These are phyloP conservation scores for Oryza rufipogon DNA, from an alignment of 176 grass and related monocot genomes.

Conservation along the genomic window DNA sequence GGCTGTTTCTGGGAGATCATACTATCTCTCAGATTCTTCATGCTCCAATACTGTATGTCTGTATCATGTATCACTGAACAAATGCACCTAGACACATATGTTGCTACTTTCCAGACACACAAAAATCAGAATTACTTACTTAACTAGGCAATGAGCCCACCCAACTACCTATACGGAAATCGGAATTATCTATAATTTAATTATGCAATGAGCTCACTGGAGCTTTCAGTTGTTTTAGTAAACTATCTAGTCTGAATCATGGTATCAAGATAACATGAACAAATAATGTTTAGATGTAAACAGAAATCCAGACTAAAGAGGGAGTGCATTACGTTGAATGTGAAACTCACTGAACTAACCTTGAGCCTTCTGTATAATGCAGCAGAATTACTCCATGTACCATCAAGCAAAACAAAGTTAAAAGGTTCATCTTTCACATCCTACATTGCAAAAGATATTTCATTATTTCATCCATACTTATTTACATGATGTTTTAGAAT, in stretches of 20 bases:
- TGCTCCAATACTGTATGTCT: too few species aligned
- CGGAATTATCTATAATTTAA: too few species aligned
- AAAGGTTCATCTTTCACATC: conserved; percentile 46
- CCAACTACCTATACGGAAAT: too few species aligned
- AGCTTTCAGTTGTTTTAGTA: conserved; percentile 29
- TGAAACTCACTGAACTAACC: conserved; percentile 53
- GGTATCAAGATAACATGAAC: neutral
- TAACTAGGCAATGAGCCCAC: too few species aligned
- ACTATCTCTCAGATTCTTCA: too few species aligned
- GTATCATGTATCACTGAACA: too few species aligned
- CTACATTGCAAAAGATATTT: conserved; percentile 38
- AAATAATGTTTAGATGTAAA: neutral
- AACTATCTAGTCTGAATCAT: neutral
- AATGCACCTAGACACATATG: too few species aligned
- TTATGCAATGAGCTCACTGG: neutral
- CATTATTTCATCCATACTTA: neutral
- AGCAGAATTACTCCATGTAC: conserved; percentile 90
- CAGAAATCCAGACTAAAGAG: neutral
- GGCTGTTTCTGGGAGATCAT: too few species aligned
- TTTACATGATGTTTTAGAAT: neutral
- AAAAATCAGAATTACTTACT: too few species aligned
- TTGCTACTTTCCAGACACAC: too few species aligned
- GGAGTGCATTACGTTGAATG: conserved; percentile 6
- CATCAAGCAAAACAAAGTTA: conserved; percentile 80
- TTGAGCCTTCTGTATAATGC: conserved; percentile 92